Percentiles rank a stretch among this genome's conserved stretches.
These are phyloP conservation scores for Clavaria fumosa DNA, from an alignment of 768 basidiomycete genomes.

Conservation along the genomic window DNA sequence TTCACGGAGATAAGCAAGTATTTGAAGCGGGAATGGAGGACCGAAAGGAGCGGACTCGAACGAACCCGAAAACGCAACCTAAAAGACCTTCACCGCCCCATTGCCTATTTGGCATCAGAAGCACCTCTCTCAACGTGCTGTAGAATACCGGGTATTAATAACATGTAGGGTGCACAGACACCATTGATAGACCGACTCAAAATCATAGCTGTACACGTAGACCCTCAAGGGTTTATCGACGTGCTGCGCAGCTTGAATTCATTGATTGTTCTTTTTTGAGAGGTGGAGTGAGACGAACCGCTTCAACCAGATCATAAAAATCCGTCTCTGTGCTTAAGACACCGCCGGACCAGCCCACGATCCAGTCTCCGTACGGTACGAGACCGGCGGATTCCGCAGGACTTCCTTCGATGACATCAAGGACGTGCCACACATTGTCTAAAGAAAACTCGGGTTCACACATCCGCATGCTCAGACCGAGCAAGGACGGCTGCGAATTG, in stretches of 20 bases:
- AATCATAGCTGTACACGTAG: constrained; percentile 94
- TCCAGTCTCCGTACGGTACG: constrained; percentile 70
- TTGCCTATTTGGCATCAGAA: constrained; percentile 87
- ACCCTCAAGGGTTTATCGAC: constrained; percentile 86
- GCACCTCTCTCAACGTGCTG: constrained; percentile 85
- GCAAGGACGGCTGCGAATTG: constrained; percentile 63
- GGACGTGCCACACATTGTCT: constrained; percentile 95
- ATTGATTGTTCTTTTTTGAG: not conserved
- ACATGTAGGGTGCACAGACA: constrained; percentile 1
- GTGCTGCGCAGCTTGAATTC: constrained; percentile 36
- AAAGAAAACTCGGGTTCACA: constrained; percentile 81
- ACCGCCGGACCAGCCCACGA: constrained; percentile 88
- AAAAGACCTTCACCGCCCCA: constrained; percentile 96
- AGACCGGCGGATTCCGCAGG: constrained; percentile 94
- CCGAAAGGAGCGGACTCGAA: constrained; percentile 8
- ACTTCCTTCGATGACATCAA: constrained; percentile 91
- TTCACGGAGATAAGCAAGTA: constrained; percentile 1
- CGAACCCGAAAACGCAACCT: constrained; percentile 91
- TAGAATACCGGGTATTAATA: constrained; percentile 5
- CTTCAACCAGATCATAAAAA: constrained; percentile 92
- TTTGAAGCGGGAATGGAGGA: constrained; percentile 6
- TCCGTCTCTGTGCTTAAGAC: constrained; percentile 83
- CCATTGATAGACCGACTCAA: constrained; percentile 50
- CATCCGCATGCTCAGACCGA: constrained; percentile 87
- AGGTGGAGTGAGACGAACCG: constrained; percentile 32